Percentiles rank a stretch among this genome's conserved stretches.
Evolutionary conservation across 2,329 filamentous ascomycete genomes (phyloP).

Genomic region (Cladosporium sp.): DNA sequence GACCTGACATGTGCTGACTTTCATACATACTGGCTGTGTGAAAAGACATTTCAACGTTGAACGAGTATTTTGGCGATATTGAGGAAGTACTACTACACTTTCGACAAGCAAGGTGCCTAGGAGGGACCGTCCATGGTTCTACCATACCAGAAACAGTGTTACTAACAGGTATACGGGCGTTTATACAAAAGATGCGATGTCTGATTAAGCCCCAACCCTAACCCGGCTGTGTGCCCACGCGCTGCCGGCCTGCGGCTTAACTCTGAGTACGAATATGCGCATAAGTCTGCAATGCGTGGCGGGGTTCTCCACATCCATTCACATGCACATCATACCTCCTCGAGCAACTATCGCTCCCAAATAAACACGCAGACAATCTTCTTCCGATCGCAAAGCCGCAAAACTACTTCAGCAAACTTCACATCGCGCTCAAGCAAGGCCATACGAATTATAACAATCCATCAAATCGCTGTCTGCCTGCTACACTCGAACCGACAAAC

Average conservation of each 20-base stretch:
- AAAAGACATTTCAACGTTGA: not conserved
- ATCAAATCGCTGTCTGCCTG: not conserved
- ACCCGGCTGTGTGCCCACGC: not conserved
- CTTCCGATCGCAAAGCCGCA: not conserved
- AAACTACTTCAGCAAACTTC: not conserved
- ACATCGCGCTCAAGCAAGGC: not conserved
- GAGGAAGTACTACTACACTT: not conserved
- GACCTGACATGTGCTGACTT: not conserved
- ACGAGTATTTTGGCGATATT: not conserved
- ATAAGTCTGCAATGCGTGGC: not conserved
- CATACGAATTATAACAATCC: not conserved
- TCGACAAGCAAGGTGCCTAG: not conserved
- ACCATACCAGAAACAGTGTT: not conserved
- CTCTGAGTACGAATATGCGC: not conserved
- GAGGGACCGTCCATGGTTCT: not conserved
- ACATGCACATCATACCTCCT: constrained; percentile 4
- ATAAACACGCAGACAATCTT: not conserved
- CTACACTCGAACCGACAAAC: not conserved
- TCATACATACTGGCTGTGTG: not conserved
- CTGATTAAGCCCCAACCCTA: not conserved
- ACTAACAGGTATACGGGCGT: not conserved
- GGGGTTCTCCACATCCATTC: constrained; percentile 1
- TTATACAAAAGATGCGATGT: not conserved
- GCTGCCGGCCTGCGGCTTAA: not conserved
- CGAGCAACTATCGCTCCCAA: not conserved